Evolutionary conservation across 2,329 filamentous ascomycete genomes (phyloP).

Genomic region (Ophiostoma triangulosporum): DNA sequence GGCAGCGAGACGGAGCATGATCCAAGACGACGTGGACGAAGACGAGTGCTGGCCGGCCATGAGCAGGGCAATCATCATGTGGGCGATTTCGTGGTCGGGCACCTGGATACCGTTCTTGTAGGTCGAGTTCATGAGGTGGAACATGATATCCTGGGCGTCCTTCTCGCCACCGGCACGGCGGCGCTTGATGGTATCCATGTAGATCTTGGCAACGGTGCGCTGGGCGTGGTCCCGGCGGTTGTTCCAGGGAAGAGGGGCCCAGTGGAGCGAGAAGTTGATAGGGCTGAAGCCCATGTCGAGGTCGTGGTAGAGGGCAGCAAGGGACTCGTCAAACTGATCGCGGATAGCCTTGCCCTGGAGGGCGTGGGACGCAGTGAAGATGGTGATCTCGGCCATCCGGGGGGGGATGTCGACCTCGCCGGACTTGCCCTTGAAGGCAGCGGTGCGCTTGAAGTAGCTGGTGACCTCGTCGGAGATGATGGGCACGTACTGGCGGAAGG

Average conservation of each 20-base stretch:
- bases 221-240: slow-evolving; percentile 58
- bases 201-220: slow-evolving; percentile 62
- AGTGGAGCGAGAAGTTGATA: slow-evolving; percentile 72
- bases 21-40: slow-evolving; percentile 65
- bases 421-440: slow-evolving; percentile 42
- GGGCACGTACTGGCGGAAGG: slow-evolving; percentile 52
- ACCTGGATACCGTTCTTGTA: slow-evolving; percentile 62
- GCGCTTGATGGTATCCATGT: slow-evolving; percentile 55
- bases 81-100: slow-evolving; percentile 63
- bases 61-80: slow-evolving; percentile 76
- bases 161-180: slow-evolving; percentile 38
- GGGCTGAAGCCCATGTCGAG: slow-evolving; percentile 67
- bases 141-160: slow-evolving; percentile 56
- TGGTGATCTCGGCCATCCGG: slow-evolving; percentile 63
- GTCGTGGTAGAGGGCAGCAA: slow-evolving; percentile 67
- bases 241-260: slow-evolving; percentile 67
- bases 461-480: slow-evolving; percentile 58
- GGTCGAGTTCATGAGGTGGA: slow-evolving; percentile 60
- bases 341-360: slow-evolving; percentile 68
- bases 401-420: slow-evolving; percentile 51
- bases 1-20: slow-evolving; percentile 58
- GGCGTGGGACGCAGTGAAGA: slow-evolving; percentile 66
- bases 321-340: slow-evolving; percentile 54
- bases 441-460: slow-evolving; percentile 44
- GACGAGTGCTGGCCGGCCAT: slow-evolving; percentile 80